Evolutionary conservation across 2,329 filamentous ascomycete species (phyloP).

Genomic region (Hysterium pulicare): DNA sequence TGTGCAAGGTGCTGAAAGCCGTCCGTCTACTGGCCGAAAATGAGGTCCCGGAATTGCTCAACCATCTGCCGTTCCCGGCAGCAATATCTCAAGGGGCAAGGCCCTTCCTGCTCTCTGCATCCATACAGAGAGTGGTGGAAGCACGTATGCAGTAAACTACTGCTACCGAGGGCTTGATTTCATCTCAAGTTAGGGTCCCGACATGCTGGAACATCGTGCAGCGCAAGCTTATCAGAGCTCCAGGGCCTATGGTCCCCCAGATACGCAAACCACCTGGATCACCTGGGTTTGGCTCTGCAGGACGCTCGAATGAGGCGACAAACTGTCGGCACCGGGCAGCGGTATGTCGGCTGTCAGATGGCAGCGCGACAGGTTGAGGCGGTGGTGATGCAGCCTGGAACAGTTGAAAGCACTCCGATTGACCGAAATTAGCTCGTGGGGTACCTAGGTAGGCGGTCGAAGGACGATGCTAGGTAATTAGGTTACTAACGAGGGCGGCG

Average conservation of each 20-base stretch:
- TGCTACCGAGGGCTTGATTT: slow-evolving; percentile 26
- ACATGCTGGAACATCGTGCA: slow-evolving; percentile 21
- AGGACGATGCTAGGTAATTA: slow-evolving; percentile 13
- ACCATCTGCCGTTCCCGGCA: slow-evolving; percentile 1
- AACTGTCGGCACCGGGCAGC: not conserved
- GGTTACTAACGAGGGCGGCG: slow-evolving; percentile 10
- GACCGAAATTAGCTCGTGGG: slow-evolving; percentile 9
- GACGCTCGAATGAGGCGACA: slow-evolving; percentile 9
- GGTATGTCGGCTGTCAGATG: not conserved
- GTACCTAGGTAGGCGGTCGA: slow-evolving; percentile 22
- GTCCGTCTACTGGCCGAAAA: slow-evolving; percentile 6
- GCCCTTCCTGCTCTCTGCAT: not conserved
- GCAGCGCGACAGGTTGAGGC: not conserved
- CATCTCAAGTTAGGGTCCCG: slow-evolving; percentile 25
- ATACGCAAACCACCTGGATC: slow-evolving; percentile 15
- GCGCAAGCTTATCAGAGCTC: slow-evolving; percentile 32
- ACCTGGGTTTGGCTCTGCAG: not conserved
- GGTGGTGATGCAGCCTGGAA: no score
- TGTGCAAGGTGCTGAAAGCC: slow-evolving; percentile 1
- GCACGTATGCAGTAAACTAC: not conserved
- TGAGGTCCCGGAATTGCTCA: not conserved
- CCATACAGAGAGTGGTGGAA: not conserved
- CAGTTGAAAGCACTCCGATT: no score
- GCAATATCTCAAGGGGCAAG: not conserved
- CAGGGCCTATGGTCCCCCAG: slow-evolving; percentile 4